phyloP scores from a whole-genome alignment of 768 basidiomycete genomes.

The Hysterangium stoloniferum region DNA sequence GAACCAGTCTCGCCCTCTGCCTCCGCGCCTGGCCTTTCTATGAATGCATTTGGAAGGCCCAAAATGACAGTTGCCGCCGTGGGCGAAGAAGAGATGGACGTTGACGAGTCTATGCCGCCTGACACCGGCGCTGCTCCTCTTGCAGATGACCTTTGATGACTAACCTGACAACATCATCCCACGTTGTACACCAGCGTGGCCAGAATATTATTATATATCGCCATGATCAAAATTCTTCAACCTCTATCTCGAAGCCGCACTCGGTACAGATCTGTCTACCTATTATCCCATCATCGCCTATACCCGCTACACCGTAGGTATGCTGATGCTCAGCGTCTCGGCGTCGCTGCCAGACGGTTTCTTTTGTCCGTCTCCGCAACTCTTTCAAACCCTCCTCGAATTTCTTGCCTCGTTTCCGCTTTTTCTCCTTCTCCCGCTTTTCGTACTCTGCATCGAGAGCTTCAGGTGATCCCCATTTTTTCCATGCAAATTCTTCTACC shows the following conservation, averaged over 20 bases:
- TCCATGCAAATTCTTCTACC: conserved; percentile 94
- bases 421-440: conserved; percentile 70
- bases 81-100: conserved; percentile 4
- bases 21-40: conserved; percentile 7
- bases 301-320: conserved; percentile 56
- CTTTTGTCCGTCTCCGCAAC: conserved; percentile 74
- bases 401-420: conserved; percentile 86
- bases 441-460: conserved; percentile 86
- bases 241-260: conserved; percentile 88
- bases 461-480: conserved; percentile 95
- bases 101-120: not conserved
- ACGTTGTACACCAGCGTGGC: not conserved
- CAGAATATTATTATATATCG: conserved; percentile 2
- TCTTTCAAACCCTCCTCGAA: conserved; percentile 88
- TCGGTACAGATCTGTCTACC: conserved; percentile 73
- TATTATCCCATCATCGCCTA: conserved; percentile 43
- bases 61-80: conserved; percentile 9
- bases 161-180: not conserved
- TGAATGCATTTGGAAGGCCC: conserved; percentile 12
- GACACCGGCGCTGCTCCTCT: not conserved
- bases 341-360: conserved; percentile 82
- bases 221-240: conserved; percentile 60
- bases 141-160: not conserved
- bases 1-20: conserved; percentile 7
- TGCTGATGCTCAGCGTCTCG: conserved; percentile 88